phyloP scores from a whole-genome alignment of 2,329 filamentous ascomycete genomes.

The Myriosclerotinia curreyana region DNA sequence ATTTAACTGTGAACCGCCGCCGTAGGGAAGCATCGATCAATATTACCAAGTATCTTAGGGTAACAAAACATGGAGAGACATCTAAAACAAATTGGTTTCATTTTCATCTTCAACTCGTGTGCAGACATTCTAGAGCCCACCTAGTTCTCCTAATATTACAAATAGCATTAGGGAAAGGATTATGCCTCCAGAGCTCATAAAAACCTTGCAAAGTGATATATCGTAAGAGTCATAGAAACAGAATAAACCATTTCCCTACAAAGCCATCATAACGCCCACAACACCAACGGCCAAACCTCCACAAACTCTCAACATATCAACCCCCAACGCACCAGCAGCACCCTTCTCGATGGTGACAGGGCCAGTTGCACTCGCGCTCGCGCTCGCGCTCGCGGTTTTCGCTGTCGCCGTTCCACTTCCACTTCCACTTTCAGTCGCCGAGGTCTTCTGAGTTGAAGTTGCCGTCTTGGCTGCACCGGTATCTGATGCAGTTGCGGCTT shows the following conservation, averaged over 20 bases:
- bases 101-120: neutral
- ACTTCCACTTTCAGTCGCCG: constrained; percentile 2
- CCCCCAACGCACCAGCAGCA: neutral
- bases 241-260: constrained; percentile 1
- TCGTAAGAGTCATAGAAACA: neutral
- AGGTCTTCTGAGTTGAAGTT: constrained; percentile 1
- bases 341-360: neutral
- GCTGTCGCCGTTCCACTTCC: neutral
- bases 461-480: constrained; percentile 4
- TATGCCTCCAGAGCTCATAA: neutral
- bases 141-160: neutral
- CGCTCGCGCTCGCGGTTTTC: no score
- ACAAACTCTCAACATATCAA: constrained; percentile 1
- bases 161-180: neutral
- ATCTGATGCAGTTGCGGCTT: constrained; percentile 5
- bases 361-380: neutral
- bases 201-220: neutral
- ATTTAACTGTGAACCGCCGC: neutral
- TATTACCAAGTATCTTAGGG: neutral
- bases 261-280: constrained; percentile 19
- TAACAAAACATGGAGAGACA: neutral
- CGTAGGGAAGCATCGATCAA: neutral
- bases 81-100: neutral
- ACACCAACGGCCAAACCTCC: constrained; percentile 19
- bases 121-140: neutral